Evolutionary conservation across 2,329 filamentous ascomycete species (phyloP), one percentile per base, ranked within the genome.

Genomic region (Ophiostoma piceae): DNA sequence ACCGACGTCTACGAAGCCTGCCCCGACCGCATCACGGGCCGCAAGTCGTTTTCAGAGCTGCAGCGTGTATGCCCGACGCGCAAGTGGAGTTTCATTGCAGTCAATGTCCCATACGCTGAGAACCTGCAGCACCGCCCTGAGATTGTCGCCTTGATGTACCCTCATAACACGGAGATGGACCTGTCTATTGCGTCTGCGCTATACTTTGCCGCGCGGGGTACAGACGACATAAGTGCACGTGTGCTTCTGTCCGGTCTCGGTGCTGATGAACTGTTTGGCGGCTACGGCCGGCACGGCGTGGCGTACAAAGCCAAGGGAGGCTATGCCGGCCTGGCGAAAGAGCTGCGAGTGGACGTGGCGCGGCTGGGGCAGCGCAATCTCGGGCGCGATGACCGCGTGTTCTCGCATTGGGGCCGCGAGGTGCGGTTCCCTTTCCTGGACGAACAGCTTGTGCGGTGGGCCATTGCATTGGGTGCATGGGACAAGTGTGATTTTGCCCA

Each of bases 151-250:
- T 82, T 99, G 22, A 97, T 99, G 78, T 84, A 90, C 74, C 95
- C 95, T 0, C 95, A 99, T 79, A 94, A 97, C 74, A 99, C 95
- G 0, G 95, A 99, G 79, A 99, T 99, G 95, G 95, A 99, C 76
- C 83, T 99, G 0, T 99, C 95, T 3, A 99, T 99, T 75, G 91
- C 92, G 0, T 90, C 87, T 74, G 95, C 95, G 0, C 83, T 99
- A n/a, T 98, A 97, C 78, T 99, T 99, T 80, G 93, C 95, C 6
- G 89, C 94, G 0, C 86, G 92, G 54, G 94, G 93, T 0, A 16
- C 26, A 3, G 26, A 22, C 22, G 51, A 8, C n/a, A 57, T 92
- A 0, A 82, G 88, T 0, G 92, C 94, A 0, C 88, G 92, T 41
- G 92, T 97, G 0, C 85, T 99, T 1, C 83, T 99, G 0, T 98